phyloP scores from a whole-genome alignment of 441 rosid species.

The Omphalea diandra region DNA sequence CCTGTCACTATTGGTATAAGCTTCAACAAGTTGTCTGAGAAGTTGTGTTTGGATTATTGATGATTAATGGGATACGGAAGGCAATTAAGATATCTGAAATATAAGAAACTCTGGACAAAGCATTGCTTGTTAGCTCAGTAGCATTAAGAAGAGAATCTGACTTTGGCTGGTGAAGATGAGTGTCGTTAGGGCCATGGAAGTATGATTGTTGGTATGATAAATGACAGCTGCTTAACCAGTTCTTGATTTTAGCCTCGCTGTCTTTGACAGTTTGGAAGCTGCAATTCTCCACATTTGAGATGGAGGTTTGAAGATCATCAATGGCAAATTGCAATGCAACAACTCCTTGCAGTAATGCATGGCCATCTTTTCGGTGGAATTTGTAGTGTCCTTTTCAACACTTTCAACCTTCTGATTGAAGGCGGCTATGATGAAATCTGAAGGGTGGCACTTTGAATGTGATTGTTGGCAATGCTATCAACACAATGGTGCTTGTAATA shows the following conservation, averaged over 20 bases:
- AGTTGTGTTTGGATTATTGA: not conserved
- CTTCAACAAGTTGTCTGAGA: not conserved
- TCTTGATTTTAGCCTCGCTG: slow-evolving; percentile 39
- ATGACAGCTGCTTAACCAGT: slow-evolving; percentile 58
- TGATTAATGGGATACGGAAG: slow-evolving; percentile 13
- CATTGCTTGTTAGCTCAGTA: slow-evolving; percentile 45
- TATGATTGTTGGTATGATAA: slow-evolving; percentile 53
- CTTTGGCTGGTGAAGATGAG: slow-evolving; percentile 18
- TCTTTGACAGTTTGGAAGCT: slow-evolving; percentile 29
- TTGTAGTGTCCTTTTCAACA: not conserved
- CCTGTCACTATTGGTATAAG: not conserved
- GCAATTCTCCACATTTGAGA: slow-evolving; percentile 33
- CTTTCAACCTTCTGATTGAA: slow-evolving; percentile 19
- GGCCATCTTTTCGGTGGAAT: slow-evolving; percentile 37
- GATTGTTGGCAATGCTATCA: slow-evolving; percentile 24
- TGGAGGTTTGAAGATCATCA: slow-evolving; percentile 36
- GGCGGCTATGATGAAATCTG: slow-evolving; percentile 32
- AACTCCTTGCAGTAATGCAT: slow-evolving; percentile 56
- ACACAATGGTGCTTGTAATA: slow-evolving; percentile 35
- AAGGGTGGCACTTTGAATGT: slow-evolving; percentile 29
- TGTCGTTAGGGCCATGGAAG: slow-evolving; percentile 38
- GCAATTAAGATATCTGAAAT: slow-evolving; percentile 28
- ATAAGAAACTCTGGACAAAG: slow-evolving; percentile 39
- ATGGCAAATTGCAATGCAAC: slow-evolving; percentile 38
- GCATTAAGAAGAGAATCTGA: slow-evolving; percentile 29